Evolutionary conservation across 2,329 filamentous ascomycete genomes (phyloP), one percentile per base, ranked within the genome.

Genomic region (Tolypocladium sp.): DNA sequence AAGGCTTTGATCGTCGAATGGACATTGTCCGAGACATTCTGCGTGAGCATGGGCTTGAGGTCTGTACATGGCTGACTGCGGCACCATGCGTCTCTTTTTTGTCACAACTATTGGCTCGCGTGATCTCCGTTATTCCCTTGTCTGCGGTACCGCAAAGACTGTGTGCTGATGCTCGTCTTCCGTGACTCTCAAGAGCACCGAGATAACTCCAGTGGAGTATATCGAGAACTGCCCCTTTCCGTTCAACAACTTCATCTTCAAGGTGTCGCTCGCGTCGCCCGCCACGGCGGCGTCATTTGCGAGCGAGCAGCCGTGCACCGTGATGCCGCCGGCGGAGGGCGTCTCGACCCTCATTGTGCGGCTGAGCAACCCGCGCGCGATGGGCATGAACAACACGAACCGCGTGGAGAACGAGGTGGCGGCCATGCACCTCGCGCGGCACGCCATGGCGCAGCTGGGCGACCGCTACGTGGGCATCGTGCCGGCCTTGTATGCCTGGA

Each of bases 321-420:
- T 13, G 15, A 27, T 3, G 5, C 44, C 44, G 44, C 44, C 44
- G 44, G 25, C 44, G 0, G 44, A 30, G 13, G 40, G 57, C 25
- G 22, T 60, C 7, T 60, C 57, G 5, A 51, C 54, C 0, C 13
- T 66, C 1, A 55, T 65, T 17, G 56, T 66, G 42, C 59, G 61
- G 9, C 38, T 66, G 27, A 49, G 57, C 22, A 66, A 66, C 35
- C 55, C 61, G 9, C 53, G 15, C 3, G 63, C 61, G 0, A 40
- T 55, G 17, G 60, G 57, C 25, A 17, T 59, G 37, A 62, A 63
- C 49, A 53, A 63, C n/a, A 58, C 57, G 22, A 60, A 60, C 37
- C 65, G 69, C 4, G 60, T 67, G 4, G 61, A 69, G 60, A 70
- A 71, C 53, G 67, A 70, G 20, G 67, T 70, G 2, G 66, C 66